Conservation (phyloP, 768 basidiomycete genomes). For the Astraeus odoratus region DNA sequence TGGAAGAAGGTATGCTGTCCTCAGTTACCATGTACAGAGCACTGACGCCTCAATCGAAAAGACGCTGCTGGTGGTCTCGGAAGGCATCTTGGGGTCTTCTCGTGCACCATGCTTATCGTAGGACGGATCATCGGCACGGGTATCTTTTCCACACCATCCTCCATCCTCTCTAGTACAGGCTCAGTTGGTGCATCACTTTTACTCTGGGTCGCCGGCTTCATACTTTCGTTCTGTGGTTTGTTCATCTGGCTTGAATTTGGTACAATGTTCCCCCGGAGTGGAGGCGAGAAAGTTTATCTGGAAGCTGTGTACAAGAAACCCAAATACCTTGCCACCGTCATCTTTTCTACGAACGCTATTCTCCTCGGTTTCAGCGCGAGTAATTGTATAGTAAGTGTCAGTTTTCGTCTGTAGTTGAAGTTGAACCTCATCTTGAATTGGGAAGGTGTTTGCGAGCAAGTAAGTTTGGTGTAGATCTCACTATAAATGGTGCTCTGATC, state of each 20-base stretch:
- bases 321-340: slow-evolving; percentile 39
- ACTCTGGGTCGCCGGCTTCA: slow-evolving; percentile 58
- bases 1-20: slow-evolving; percentile 38
- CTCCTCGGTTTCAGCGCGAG: slow-evolving; percentile 36
- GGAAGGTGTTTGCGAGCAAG: slow-evolving; percentile 31
- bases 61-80: slow-evolving; percentile 52
- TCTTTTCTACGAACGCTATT: slow-evolving; percentile 44
- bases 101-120: slow-evolving; percentile 50
- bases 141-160: slow-evolving; percentile 59
- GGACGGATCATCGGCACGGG: slow-evolving; percentile 57
- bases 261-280: slow-evolving; percentile 56
- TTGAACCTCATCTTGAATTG: background rate
- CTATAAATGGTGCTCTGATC: background rate
- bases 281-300: slow-evolving; percentile 58
- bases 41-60: slow-evolving; percentile 8
- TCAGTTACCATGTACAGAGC: background rate
- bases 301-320: slow-evolving; percentile 48
- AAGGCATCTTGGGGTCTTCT: slow-evolving; percentile 49
- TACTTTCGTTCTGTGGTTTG: slow-evolving; percentile 50
- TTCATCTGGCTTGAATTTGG: slow-evolving; percentile 62
- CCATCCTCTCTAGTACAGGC: slow-evolving; percentile 49
- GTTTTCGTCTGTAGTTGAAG: background rate
- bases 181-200: slow-evolving; percentile 55
- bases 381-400: slow-evolving; percentile 40
- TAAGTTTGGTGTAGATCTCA: slow-evolving; percentile 4